Evolutionary conservation across 148 eudicot genomes (phyloP), one percentile per base, ranked within the genome.

Genomic region (Rheum nobile): DNA sequence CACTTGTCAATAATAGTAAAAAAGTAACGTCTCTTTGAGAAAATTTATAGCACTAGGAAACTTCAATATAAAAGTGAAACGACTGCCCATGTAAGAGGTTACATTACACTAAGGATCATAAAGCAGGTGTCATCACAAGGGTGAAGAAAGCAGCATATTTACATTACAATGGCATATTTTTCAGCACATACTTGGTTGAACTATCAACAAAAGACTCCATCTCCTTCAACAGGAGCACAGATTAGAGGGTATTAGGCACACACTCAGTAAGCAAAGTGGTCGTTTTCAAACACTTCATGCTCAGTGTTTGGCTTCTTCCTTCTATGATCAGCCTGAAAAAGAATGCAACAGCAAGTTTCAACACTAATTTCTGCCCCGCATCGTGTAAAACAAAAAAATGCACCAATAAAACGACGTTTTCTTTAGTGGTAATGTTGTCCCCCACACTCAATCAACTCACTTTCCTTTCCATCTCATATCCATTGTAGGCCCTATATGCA

Each of bases 161-260:
- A 65, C 70, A 65, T 65, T 65, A 65, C 70, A 65, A 32, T 65
- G 70, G 22, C 70, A 65, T 34, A 65, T 65, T 65, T 8, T 61
- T 34, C 70, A 65, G 70, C 4, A 34, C 41, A 17, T 4, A 32
- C 70, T n/a, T 32, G 38, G 70, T 32, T 65, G n/a, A 32, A 32
- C 22, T 65, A 65, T 65, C 70, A 65, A 65, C 70, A 65, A 65
- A 65, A 65, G n/a, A 11, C 11, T 32, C 9, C 8, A 65, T 16
- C 70, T 34, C 69, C 6, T 11, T 57, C 34, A 11, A 57, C 39
- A 65, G 69, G 39, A 65, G n/a, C 8, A 65, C 10, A 34, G 22
- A 17, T 65, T 34, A 32, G 16, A 17, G 3, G 41, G 10, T 65
- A 22, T 65, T 16, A 29, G 22, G 12, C 39, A 65, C 70, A 6